A percentile compares a stretch with the other conserved stretches of the same genome.
Evolutionary conservation across 139 green algal genomes (phyloP).

Genomic region (Closterium sp.): DNA sequence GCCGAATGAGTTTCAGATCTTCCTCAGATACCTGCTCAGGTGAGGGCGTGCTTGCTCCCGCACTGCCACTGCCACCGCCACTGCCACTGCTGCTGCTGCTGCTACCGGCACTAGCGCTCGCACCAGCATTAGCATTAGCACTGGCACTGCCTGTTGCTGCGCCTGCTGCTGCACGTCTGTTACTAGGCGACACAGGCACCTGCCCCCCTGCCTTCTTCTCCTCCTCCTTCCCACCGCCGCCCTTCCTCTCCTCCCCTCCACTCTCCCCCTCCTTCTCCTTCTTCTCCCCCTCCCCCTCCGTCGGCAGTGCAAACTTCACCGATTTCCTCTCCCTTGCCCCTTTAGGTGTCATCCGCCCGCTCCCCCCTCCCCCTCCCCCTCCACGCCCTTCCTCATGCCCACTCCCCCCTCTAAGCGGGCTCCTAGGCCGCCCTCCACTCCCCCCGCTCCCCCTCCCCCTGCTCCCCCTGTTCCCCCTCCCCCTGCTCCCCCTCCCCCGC

Average conservation of each 20-base stretch:
- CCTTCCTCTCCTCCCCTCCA: not conserved
- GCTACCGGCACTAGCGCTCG: not conserved
- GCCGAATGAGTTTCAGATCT: constrained; percentile 18
- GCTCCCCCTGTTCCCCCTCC: not conserved
- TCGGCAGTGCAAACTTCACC: not conserved
- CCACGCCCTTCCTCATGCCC: not conserved
- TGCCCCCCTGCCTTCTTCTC: not conserved
- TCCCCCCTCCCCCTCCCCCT: not conserved
- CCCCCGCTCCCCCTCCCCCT: not conserved
- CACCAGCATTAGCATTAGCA: not conserved
- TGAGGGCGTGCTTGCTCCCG: not conserved
- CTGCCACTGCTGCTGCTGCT: not conserved
- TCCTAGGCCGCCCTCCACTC: not conserved
- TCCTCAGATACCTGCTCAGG: constrained; percentile 4
- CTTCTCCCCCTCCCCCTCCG: not conserved
- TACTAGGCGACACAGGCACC: not conserved
- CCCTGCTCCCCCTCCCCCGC: too few species aligned
- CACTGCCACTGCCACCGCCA: not conserved
- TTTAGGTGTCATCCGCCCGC: not conserved
- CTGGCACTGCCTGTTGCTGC: not conserved
- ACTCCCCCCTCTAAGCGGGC: not conserved
- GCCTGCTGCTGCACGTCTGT: not conserved
- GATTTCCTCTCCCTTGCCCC: not conserved
- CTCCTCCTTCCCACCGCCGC: not conserved
- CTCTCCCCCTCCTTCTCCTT: not conserved